These are phyloP conservation scores for Helminthosporium solani DNA, from an alignment of 2,329 filamentous ascomycete genomes.

Conservation along the genomic window DNA sequence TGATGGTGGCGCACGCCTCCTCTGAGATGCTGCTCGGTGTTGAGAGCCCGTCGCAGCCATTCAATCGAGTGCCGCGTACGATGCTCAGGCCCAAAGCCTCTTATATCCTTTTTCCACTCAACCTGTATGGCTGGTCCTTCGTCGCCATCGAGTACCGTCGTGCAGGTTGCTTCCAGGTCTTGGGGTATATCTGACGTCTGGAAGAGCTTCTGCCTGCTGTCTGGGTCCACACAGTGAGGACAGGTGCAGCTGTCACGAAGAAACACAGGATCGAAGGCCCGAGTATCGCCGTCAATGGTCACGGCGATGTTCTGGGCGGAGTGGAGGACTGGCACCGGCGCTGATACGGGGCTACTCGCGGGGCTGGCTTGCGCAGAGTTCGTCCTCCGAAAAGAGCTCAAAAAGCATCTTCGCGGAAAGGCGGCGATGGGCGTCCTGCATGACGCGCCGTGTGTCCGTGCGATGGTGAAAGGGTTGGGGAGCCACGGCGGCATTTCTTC, in stretches of 20 bases:
- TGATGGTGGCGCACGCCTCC: slow-evolving; percentile 40
- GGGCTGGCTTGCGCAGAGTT: slow-evolving; percentile 2
- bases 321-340: background rate
- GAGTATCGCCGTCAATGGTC: slow-evolving; percentile 33
- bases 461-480: slow-evolving; percentile 22
- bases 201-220: slow-evolving; percentile 65
- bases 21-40: slow-evolving; percentile 31
- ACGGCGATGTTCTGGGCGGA: slow-evolving; percentile 33
- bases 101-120: slow-evolving; percentile 61
- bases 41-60: slow-evolving; percentile 33
- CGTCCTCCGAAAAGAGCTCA: slow-evolving; percentile 2
- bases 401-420: slow-evolving; percentile 1
- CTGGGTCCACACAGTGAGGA: slow-evolving; percentile 57
- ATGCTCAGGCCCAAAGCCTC: slow-evolving; percentile 45
- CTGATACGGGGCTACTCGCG: slow-evolving; percentile 4
- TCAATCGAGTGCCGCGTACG: slow-evolving; percentile 43
- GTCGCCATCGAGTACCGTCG: slow-evolving; percentile 34
- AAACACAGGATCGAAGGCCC: slow-evolving; percentile 37
- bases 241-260: slow-evolving; percentile 63
- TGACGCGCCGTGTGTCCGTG: slow-evolving; percentile 11
- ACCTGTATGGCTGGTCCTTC: slow-evolving; percentile 55
- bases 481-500: slow-evolving; percentile 36
- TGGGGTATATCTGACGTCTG: slow-evolving; percentile 63
- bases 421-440: background rate
- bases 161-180: slow-evolving; percentile 39